phyloP scores from a whole-genome alignment of 768 basidiomycete species.

The Dacryopinax primogenitus region DNA sequence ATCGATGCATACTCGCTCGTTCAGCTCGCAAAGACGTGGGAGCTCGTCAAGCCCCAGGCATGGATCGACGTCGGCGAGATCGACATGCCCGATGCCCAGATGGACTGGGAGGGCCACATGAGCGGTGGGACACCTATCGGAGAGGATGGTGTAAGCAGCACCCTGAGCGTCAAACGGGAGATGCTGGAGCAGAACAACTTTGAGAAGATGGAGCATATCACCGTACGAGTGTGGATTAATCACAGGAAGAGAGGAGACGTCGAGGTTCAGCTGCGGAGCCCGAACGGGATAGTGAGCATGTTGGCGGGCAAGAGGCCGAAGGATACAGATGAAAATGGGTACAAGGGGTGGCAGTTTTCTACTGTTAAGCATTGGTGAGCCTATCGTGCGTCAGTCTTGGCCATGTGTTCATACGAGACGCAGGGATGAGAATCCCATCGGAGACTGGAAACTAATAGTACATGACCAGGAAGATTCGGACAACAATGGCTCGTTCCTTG shows the following conservation, averaged over 20 bases:
- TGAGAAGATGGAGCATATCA: slow-evolving; percentile 83
- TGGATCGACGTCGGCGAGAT: slow-evolving; percentile 71
- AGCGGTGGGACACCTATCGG: slow-evolving; percentile 55
- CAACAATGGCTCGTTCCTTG: slow-evolving; percentile 60
- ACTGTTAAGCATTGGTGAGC: slow-evolving; percentile 90
- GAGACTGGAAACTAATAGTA: slow-evolving; percentile 80
- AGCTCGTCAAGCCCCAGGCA: slow-evolving; percentile 83
- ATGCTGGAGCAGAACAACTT: slow-evolving; percentile 64
- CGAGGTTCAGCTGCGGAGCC: slow-evolving; percentile 78
- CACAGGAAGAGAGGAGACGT: slow-evolving; percentile 81
- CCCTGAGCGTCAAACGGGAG: slow-evolving; percentile 50
- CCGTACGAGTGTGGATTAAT: slow-evolving; percentile 83
- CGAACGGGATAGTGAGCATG: slow-evolving; percentile 72
- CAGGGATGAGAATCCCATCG: slow-evolving; percentile 88
- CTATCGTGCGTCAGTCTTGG: slow-evolving; percentile 2
- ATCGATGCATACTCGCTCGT: slow-evolving; percentile 76
- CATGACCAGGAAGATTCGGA: slow-evolving; percentile 47
- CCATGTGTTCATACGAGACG: background rate
- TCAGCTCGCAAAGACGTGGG: slow-evolving; percentile 67
- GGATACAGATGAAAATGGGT: slow-evolving; percentile 58
- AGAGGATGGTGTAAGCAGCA: slow-evolving; percentile 49
- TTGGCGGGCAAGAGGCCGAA: slow-evolving; percentile 56
- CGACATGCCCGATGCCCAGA: slow-evolving; percentile 48
- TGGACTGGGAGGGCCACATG: slow-evolving; percentile 41
- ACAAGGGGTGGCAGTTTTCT: slow-evolving; percentile 98